Conservation (phyloP, 805 yeast genomes). For the Metschnikowia lachancei region DNA sequence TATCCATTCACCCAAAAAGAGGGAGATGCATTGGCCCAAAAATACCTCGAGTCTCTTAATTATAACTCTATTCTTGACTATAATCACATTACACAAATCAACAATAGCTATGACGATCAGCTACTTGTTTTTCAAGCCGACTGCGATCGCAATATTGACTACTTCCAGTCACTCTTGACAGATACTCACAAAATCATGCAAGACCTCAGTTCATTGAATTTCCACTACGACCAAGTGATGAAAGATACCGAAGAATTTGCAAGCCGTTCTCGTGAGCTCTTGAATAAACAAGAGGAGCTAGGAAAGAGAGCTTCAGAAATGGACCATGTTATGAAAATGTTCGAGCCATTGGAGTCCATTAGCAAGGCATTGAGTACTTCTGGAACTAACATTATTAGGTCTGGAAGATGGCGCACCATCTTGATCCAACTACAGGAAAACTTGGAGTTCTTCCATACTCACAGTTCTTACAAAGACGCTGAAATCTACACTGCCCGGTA, state of each 20-base stretch:
- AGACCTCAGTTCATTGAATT: constrained; percentile 47
- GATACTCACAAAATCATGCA: constrained; percentile 47
- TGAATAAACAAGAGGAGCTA: constrained; percentile 45
- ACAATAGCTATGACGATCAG: constrained; percentile 35
- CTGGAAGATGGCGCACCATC: constrained; percentile 32
- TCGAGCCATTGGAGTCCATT: constrained; percentile 69
- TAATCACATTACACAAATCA: constrained; percentile 41
- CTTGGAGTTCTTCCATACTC: constrained; percentile 54
- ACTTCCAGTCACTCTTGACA: constrained; percentile 33
- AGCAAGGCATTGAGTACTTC: constrained; percentile 64
- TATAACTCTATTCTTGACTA: constrained; percentile 40
- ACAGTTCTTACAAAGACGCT: constrained; percentile 57
- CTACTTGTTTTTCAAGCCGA: constrained; percentile 37
- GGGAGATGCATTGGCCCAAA: constrained; percentile 31
- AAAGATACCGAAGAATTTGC: constrained; percentile 65
- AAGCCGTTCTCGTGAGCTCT: constrained; percentile 48
- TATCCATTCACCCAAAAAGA: constrained; percentile 43
- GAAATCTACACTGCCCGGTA: constrained; percentile 69
- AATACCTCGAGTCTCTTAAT: constrained; percentile 39
- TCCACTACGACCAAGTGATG: constrained; percentile 56
- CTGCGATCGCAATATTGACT: constrained; percentile 20
- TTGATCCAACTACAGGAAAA: constrained; percentile 64
- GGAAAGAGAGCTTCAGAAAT: constrained; percentile 44
- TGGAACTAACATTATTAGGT: constrained; percentile 62
- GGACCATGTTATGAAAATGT: constrained; percentile 50